A percentile compares a stretch with the other conserved stretches of the same genome.
Conservation (phyloP, 805 yeast genomes). For the Wickerhamomyces queroliae region DNA sequence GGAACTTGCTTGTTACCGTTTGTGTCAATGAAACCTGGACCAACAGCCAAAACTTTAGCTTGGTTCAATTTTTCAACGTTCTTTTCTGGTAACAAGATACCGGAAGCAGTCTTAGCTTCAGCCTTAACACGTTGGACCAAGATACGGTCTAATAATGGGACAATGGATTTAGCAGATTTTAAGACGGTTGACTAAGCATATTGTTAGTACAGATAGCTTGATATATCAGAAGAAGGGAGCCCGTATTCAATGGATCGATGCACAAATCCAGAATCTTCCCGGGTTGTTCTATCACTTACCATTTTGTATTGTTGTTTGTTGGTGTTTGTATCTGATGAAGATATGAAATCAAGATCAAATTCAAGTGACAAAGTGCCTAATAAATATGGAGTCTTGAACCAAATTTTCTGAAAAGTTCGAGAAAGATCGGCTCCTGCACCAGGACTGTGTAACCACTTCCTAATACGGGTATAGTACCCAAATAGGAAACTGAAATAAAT, state of each 20-base stretch:
- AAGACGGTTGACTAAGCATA: constrained; percentile 44
- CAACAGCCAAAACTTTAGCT: constrained; percentile 89
- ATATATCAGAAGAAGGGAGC: not conserved
- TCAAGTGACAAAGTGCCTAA: too few species aligned
- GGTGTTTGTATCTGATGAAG: not conserved
- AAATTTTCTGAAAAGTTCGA: constrained; percentile 1
- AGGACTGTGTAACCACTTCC: too few species aligned
- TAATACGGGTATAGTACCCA: too few species aligned
- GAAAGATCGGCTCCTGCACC: not conserved
- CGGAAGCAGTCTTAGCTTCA: constrained; percentile 85
- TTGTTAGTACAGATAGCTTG: constrained; percentile 15
- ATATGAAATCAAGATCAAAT: not conserved
- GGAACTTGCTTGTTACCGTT: constrained; percentile 71
- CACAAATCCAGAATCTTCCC: too few species aligned
- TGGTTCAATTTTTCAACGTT: constrained; percentile 91
- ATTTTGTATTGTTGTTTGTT: not conserved
- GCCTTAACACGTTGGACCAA: constrained; percentile 93
- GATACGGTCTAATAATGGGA: constrained; percentile 93
- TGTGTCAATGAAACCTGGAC: constrained; percentile 82
- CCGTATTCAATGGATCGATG: too few species aligned
- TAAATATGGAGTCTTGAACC: not conserved
- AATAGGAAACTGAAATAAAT: too few species aligned
- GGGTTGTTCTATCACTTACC: not conserved
- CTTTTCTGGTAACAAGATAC: constrained; percentile 92
- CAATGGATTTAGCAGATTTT: constrained; percentile 80